Evolutionary conservation across 208 protist species (phyloP).

Genomic region (Strigomonas galati): DNA sequence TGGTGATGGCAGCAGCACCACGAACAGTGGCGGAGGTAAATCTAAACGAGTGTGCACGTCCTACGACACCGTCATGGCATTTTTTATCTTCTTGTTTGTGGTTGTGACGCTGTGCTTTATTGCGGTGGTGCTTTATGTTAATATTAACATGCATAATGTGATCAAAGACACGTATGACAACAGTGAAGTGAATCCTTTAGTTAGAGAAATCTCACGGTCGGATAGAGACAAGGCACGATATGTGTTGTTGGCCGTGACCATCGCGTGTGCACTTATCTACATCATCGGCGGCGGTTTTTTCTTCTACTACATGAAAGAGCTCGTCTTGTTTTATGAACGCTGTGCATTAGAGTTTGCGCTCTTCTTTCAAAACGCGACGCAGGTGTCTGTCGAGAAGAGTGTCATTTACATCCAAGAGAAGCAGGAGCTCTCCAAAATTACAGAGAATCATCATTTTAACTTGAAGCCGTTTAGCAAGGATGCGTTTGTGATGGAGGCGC

Average conservation of each 20-base stretch:
- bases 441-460: background rate
- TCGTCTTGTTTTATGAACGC: slow-evolving; percentile 9
- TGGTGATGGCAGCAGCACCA: too few species aligned
- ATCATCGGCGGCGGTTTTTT: background rate
- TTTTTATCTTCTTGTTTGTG: slow-evolving; percentile 13
- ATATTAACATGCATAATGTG: slow-evolving; percentile 11
- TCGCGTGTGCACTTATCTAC: slow-evolving; percentile 12
- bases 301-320: slow-evolving; percentile 2
- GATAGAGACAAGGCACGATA: slow-evolving; percentile 19
- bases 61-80: slow-evolving; percentile 4
- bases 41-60: too few species aligned
- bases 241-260: slow-evolving; percentile 20
- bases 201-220: background rate
- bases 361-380: background rate
- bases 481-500: background rate
- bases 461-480: background rate
- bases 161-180: background rate
- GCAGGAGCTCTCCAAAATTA: background rate
- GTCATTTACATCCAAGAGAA: background rate
- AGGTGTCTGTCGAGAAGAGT: background rate
- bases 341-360: background rate
- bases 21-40: too few species aligned
- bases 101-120: slow-evolving; percentile 14
- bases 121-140: slow-evolving; percentile 20
- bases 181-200: background rate